Evolutionary conservation across 2,329 filamentous ascomycete species (phyloP).

Genomic region (Fusarium napiforme): DNA sequence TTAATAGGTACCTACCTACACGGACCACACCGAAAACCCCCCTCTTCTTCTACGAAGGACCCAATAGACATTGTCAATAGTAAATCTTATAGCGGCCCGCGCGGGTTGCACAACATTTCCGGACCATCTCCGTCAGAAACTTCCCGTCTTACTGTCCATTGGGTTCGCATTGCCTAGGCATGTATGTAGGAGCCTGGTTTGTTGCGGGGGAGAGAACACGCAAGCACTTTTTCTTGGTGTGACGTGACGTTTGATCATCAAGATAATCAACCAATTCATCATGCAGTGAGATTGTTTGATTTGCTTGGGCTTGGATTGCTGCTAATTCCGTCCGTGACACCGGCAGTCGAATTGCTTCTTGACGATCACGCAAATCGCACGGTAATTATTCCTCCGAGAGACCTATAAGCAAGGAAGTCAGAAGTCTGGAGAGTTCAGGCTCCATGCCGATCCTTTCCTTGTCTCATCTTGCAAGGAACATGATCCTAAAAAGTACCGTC

Average conservation of each 20-base stretch:
- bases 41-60: background rate
- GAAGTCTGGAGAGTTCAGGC: background rate
- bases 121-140: conserved; percentile 33
- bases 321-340: conserved; percentile 3
- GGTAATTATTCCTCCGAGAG: conserved; percentile 22
- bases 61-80: conserved; percentile 9
- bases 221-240: conserved; percentile 1
- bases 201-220: conserved; percentile 9
- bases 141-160: conserved; percentile 32
- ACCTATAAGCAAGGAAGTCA: background rate
- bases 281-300: conserved; percentile 2
- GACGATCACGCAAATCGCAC: conserved; percentile 27
- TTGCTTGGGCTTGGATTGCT: background rate
- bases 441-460: conserved; percentile 22
- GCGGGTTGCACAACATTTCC: conserved; percentile 17
- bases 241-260: conserved; percentile 27
- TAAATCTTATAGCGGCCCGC: background rate
- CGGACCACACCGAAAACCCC: background rate
- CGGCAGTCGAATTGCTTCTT: conserved; percentile 17
- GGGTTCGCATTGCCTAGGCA: background rate
- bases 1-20: background rate
- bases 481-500: background rate
- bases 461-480: background rate
- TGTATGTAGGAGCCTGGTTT: background rate
- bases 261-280: conserved; percentile 25